Evolutionary conservation across 2,329 filamentous ascomycete species (phyloP), one percentile per base, ranked within the genome.

Genomic region (Curvularia sp.): DNA sequence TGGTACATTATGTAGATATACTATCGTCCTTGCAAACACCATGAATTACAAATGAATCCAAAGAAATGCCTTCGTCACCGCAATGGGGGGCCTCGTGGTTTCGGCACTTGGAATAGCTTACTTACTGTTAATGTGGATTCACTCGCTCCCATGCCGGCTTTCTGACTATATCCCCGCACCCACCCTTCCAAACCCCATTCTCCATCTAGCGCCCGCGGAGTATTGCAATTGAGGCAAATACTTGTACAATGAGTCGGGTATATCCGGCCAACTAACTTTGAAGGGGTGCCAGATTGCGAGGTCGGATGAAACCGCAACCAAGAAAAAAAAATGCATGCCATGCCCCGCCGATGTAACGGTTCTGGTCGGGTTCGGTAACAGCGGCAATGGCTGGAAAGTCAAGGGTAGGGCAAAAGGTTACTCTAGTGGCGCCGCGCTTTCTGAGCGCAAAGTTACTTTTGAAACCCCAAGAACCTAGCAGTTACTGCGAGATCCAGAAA

Each of bases 291-390:
- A n/a, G 2, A 36, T 36, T n/a, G 34, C 15, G 34, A 13, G 2
- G 7, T 36, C 34, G 34, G 34, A 36, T 13, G 15, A 36, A 18
- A 36, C 15, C 34, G 34, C n/a, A 36, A n/a, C 15, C n/a, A n/a
- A n/a, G n/a, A n/a, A 36, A 6, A 18, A 15, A 18, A 36, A 9
- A 55, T 15, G 41, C 48, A 43, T 21, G 18, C 27, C n/a, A 27
- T 45, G 48, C 30, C 41, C 36, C 19, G 27, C 36, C 10, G 36
- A 55, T 34, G 39, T 39, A 55, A 45, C 53, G 18, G 30, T 7
- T n/a, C 7, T 45, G 13, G 15, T 9, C 15, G 34, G 6, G 15
- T 23, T 21, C 41, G 21, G 27, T 19, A 28, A 25, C 39, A 13
- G 47, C 34, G 47, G 53, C 39, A 36, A 49, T 36, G 46, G 32